Percentiles rank a stretch among this genome's conserved stretches.
These are phyloP conservation scores for Phytophthora vignae DNA, from an alignment of 352 stramenopile species.

Conservation along the genomic window DNA sequence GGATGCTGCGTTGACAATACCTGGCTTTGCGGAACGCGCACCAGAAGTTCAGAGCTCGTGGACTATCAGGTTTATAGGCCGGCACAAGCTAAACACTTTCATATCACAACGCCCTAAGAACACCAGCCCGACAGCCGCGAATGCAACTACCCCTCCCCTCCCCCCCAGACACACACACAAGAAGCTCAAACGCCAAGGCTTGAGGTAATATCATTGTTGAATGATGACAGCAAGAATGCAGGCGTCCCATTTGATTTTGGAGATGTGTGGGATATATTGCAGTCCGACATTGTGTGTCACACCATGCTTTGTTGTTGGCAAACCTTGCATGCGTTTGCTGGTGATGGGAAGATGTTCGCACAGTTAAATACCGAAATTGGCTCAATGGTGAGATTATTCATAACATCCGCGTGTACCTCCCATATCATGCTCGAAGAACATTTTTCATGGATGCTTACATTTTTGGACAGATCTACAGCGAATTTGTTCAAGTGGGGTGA, in stretches of 20 bases:
- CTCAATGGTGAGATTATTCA: background rate
- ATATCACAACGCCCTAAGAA: background rate
- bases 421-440: background rate
- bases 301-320: background rate
- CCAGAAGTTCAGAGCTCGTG: no score
- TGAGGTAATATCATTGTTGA: background rate
- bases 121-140: no score
- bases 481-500: background rate
- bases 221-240: background rate
- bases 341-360: background rate
- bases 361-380: background rate
- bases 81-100: constrained; percentile 30
- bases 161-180: no score
- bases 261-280: background rate
- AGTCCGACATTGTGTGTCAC: background rate
- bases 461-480: background rate
- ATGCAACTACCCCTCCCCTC: no score
- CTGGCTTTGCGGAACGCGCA: no score
- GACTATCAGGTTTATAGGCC: constrained; percentile 1
- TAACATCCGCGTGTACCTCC: background rate
- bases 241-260: no score
- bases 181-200: no score
- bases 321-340: background rate
- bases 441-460: constrained; percentile 12
- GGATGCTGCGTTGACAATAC: no score